Conservation (phyloP, 345 rosid genomes). For the Arabidopsis suecica region DNA sequence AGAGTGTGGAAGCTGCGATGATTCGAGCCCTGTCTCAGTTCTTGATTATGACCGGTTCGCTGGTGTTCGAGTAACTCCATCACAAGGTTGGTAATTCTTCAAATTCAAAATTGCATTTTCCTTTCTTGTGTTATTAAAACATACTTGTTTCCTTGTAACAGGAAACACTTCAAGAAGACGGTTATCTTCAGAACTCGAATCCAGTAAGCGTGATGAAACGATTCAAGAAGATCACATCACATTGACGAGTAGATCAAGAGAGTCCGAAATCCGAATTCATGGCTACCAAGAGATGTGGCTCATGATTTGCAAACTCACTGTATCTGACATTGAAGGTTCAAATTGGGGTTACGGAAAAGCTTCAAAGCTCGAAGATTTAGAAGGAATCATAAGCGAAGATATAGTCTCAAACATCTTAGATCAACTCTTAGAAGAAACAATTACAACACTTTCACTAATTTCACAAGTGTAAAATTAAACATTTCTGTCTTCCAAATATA, state of each 20-base stretch:
- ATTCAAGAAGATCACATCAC: slow-evolving; percentile 13
- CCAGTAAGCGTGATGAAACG: background rate
- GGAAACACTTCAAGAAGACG: slow-evolving; percentile 35
- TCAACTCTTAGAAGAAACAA: slow-evolving; percentile 45
- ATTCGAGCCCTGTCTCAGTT: slow-evolving; percentile 89
- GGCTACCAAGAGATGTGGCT: slow-evolving; percentile 32
- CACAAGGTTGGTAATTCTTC: slow-evolving; percentile 49
- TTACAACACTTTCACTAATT: slow-evolving; percentile 38
- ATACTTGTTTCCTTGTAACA: slow-evolving; percentile 14
- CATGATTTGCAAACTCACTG: slow-evolving; percentile 34
- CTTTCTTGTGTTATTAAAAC: slow-evolving; percentile 4
- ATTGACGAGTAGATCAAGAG: slow-evolving; percentile 10
- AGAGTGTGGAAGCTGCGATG: slow-evolving; percentile 59
- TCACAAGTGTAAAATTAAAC: slow-evolving; percentile 32
- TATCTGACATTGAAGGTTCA: slow-evolving; percentile 17
- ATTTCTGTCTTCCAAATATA: slow-evolving; percentile 33
- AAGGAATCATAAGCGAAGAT: slow-evolving; percentile 30
- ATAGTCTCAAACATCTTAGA: slow-evolving; percentile 39
- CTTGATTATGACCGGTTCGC: slow-evolving; percentile 66
- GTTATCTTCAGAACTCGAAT: slow-evolving; percentile 27
- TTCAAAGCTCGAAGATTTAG: slow-evolving; percentile 30
- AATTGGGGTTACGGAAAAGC: slow-evolving; percentile 30
- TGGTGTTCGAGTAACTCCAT: slow-evolving; percentile 45
- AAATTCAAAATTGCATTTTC: background rate
- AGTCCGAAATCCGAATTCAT: background rate